A percentile compares a stretch with the other conserved stretches of the same genome.
phyloP scores from a whole-genome alignment of 257 asterid genomes.

The Plantago ovata region DNA sequence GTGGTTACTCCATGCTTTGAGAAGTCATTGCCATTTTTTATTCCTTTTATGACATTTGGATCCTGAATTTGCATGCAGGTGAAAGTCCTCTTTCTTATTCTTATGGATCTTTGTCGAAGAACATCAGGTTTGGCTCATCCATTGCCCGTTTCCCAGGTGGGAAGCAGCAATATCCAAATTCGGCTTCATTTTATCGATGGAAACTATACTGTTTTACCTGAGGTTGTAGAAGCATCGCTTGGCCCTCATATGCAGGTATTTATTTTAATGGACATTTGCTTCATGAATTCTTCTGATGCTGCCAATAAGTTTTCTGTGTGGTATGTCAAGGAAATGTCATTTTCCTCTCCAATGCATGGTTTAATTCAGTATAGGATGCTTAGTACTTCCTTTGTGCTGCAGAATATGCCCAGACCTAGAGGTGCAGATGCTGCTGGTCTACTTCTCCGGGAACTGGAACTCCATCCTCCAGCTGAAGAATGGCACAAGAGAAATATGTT shows the following conservation, averaged over 20 bases:
- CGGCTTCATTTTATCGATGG: slow-evolving; percentile 98
- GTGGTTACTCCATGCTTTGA: slow-evolving; percentile 7
- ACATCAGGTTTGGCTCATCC: slow-evolving; percentile 80
- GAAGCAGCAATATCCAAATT: slow-evolving; percentile 82
- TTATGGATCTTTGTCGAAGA: slow-evolving; percentile 97
- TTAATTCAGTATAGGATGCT: not conserved
- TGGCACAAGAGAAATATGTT: slow-evolving; percentile 98
- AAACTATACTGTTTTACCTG: slow-evolving; percentile 89
- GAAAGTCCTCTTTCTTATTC: slow-evolving; percentile 89
- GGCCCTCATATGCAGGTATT: slow-evolving; percentile 99
- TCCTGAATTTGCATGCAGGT: slow-evolving; percentile 52
- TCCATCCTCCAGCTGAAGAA: slow-evolving; percentile 99
- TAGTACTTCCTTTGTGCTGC: slow-evolving; percentile 14
- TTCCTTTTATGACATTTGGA: slow-evolving; percentile 9
- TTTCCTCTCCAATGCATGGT: not conserved
- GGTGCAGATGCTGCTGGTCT: slow-evolving; percentile 99
- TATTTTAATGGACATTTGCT: slow-evolving; percentile 14
- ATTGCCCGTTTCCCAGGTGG: slow-evolving; percentile 95
- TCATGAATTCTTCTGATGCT: slow-evolving; percentile 14
- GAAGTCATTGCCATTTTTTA: slow-evolving; percentile 8
- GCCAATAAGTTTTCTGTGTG: slow-evolving; percentile 7
- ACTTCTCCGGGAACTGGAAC: slow-evolving; percentile 94
- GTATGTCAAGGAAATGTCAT: not conserved
- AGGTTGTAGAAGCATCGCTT: slow-evolving; percentile 98
- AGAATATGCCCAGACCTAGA: slow-evolving; percentile 99